These are phyloP conservation scores for Parietichytrium sp. DNA, from an alignment of 108 stramenopile genomes.

Conservation along the genomic window DNA sequence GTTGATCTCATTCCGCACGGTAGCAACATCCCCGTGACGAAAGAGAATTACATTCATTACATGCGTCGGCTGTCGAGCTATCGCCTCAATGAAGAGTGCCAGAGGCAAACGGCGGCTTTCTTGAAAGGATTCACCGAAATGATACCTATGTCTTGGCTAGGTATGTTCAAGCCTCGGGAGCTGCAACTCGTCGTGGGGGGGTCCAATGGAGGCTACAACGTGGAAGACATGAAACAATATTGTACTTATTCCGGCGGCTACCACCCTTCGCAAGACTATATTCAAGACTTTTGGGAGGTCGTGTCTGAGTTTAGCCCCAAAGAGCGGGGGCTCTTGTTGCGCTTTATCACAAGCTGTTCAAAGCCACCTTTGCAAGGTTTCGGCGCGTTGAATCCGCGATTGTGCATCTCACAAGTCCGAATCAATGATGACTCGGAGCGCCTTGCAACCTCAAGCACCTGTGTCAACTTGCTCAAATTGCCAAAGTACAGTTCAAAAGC, in stretches of 20 bases:
- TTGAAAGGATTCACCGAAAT: slow-evolving; percentile 89
- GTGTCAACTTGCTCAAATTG: slow-evolving; percentile 95
- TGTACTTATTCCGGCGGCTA: slow-evolving; percentile 88
- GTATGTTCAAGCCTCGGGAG: slow-evolving; percentile 85
- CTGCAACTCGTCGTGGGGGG: slow-evolving; percentile 93
- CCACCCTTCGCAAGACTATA: slow-evolving; percentile 84
- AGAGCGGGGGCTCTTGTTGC: slow-evolving; percentile 83
- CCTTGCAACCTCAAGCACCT: slow-evolving; percentile 87
- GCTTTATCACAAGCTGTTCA: slow-evolving; percentile 90
- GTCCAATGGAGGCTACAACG: slow-evolving; percentile 84
- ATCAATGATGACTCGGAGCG: slow-evolving; percentile 56
- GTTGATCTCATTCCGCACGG: slow-evolving; percentile 77
- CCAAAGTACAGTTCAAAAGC: slow-evolving; percentile 80
- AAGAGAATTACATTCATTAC: slow-evolving; percentile 83
- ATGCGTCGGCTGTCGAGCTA: slow-evolving; percentile 86
- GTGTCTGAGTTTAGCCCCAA: slow-evolving; percentile 75
- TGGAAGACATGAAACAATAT: slow-evolving; percentile 71
- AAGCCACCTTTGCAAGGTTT: slow-evolving; percentile 94
- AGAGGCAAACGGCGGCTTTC: slow-evolving; percentile 80
- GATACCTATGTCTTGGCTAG: slow-evolving; percentile 87
- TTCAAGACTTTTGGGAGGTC: slow-evolving; percentile 82
- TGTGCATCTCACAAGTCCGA: slow-evolving; percentile 86
- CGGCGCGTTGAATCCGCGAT: slow-evolving; percentile 72
- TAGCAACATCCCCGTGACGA: slow-evolving; percentile 72
- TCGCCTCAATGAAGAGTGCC: slow-evolving; percentile 77